Conservation (phyloP, 163 green algal genomes). For the Coccomyxa subellipsoidea region DNA sequence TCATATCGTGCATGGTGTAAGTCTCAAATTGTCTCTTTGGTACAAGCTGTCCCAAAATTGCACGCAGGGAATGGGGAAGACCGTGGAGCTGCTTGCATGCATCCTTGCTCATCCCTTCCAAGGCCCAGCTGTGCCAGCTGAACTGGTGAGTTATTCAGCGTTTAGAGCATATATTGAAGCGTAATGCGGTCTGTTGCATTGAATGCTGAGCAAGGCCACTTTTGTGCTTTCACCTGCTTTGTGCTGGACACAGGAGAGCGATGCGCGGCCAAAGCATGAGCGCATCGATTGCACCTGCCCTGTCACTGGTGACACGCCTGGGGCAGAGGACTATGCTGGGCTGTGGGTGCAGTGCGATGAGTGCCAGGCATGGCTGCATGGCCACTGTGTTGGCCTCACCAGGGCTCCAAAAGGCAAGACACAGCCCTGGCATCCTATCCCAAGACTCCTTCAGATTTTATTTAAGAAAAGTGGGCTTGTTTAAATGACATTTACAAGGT, state of each 20-base stretch:
- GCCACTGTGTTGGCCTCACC: slow-evolving; percentile 57
- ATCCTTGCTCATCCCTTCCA: slow-evolving; percentile 61
- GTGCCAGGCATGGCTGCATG: slow-evolving; percentile 76
- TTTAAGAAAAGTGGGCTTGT: too few species aligned
- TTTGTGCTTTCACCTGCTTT: too few species aligned
- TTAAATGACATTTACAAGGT: too few species aligned
- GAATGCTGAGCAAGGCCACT: too few species aligned
- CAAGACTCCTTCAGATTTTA: too few species aligned
- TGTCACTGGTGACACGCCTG: slow-evolving; percentile 11
- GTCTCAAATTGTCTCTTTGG: too few species aligned
- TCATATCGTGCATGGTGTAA: too few species aligned
- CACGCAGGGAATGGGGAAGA: slow-evolving; percentile 58
- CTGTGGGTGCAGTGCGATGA: slow-evolving; percentile 73
- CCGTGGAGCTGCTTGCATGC: slow-evolving; percentile 86
- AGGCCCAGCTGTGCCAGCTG: neutral
- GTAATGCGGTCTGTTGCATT: neutral
- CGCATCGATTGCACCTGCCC: slow-evolving; percentile 64
- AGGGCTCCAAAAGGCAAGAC: neutral
- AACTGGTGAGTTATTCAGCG: slow-evolving; percentile 1
- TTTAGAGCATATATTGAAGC: neutral
- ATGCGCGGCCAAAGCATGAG: slow-evolving; percentile 21
- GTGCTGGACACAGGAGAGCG: neutral
- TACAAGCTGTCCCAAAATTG: too few species aligned
- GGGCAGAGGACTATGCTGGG: slow-evolving; percentile 36
- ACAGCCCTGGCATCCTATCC: too few species aligned